Base-by-base conservation (phyloP, 2,329 filamentous ascomycete genomes). In the Madurella fahalii region DNA sequence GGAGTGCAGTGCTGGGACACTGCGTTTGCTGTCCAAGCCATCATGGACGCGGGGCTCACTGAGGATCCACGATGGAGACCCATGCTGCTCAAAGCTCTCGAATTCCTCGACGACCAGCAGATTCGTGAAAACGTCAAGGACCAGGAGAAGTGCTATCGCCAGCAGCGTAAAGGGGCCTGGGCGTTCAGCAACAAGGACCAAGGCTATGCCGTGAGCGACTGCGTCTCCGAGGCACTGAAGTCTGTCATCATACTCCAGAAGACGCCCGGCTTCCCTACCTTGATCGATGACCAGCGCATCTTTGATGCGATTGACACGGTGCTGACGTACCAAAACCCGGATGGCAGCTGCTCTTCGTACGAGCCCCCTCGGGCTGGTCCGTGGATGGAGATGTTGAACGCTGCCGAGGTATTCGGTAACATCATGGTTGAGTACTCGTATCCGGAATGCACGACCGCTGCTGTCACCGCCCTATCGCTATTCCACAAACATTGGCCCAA, bases 341-440 rank as follows among this genome's bases (percentile, higher is more conserved):
- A 85, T 11, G 92, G 92, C 18, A 94, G 90, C 3, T 93, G 91
- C 67, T 89, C 90, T 0, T 94, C 90, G 15, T 99, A 99, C 69
- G 94, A 99, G 68, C 82, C 82, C 1, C 87, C 86, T 1, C 84
- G 94, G 25, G 93, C 87, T 2, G 87, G 89, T 9, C 79, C 88
- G 61, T 82, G 81, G 61, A 70, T 97, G 61, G 94, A 99, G 70
- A 79, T 85, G 69, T 81, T 99, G 42, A 99, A 99, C 66, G 93
- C 93, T 0, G 94, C 94, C 1, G 94, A 99, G 69, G 92, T 99
- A 0, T 99, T 99, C 70, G 92, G 90, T 13, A 82, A 86, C 17
- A 99, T 99, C 73, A 99, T 99, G 94, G 87, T 99, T 51, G 93
- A 97, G 68, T 99, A 99, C 69, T 90, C 96, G 69, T 97, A 99